Percentiles rank a stretch among this genome's conserved stretches.
Conservation (phyloP, 2,329 filamentous ascomycete species). For the Fusarium humuli region DNA sequence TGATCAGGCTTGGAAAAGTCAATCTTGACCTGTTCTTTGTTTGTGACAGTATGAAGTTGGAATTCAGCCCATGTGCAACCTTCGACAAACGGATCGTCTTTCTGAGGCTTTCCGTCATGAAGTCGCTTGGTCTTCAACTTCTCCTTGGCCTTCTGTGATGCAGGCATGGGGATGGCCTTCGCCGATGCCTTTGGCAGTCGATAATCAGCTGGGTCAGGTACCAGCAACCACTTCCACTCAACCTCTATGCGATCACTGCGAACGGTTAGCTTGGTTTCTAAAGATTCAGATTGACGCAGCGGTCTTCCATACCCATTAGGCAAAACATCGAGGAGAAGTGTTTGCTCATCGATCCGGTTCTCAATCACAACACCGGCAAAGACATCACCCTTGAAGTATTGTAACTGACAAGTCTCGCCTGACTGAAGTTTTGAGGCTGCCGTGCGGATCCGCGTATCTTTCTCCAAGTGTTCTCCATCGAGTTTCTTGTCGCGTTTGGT, state of each 20-base stretch:
- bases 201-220: slow-evolving; percentile 77
- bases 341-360: slow-evolving; percentile 81
- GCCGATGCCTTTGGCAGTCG: slow-evolving; percentile 79
- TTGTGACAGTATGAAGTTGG: slow-evolving; percentile 68
- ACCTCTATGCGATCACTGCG: slow-evolving; percentile 78
- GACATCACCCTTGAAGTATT: slow-evolving; percentile 85
- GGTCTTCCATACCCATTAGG: slow-evolving; percentile 77
- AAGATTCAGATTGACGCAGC: neutral
- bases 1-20: slow-evolving; percentile 79
- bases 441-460: slow-evolving; percentile 73
- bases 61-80: slow-evolving; percentile 85
- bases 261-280: slow-evolving; percentile 54
- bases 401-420: slow-evolving; percentile 87
- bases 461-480: slow-evolving; percentile 76
- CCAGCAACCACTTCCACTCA: slow-evolving; percentile 84
- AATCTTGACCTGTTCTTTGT: slow-evolving; percentile 73
- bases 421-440: slow-evolving; percentile 75
- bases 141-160: slow-evolving; percentile 70
- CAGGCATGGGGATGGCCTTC: slow-evolving; percentile 77
- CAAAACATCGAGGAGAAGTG: slow-evolving; percentile 82
- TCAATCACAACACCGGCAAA: slow-evolving; percentile 91
- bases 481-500: slow-evolving; percentile 84
- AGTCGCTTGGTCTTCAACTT: slow-evolving; percentile 75
- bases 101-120: slow-evolving; percentile 70
- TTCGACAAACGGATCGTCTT: slow-evolving; percentile 75